Evolutionary conservation across 345 rosid genomes (phyloP), one percentile per base, ranked within the genome.

Genomic region (Lumnitzera littorea): DNA sequence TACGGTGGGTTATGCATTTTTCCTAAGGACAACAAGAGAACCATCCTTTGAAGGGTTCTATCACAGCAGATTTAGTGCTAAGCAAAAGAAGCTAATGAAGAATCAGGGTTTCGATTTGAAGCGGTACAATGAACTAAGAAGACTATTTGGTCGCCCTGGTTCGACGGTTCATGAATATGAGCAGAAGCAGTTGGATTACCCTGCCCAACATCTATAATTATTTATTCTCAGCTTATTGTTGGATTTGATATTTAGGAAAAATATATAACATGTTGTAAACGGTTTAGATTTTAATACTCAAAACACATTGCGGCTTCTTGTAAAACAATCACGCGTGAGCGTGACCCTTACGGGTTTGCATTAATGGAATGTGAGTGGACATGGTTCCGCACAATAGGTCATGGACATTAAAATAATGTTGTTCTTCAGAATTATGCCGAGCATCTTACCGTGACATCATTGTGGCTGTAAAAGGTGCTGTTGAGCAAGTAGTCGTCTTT

Each of bases 21-120:
- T 91, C 83, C 96, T 95, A 29, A 72, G 70, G 74, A 95, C 99
- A 2, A 67, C 88, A 1, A 83, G 68, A 64, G 99, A 91, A 60
- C 99, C 99, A 16, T 83, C 96, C 13, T 86, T 88, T 48, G 90
- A 85, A 82, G 92, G 97, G 12, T 88, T 95, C 58, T 88, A 84
- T 65, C 82, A 81, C 25, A 82, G 88, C 76, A 78, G 99, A 70
- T 76, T 91, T 50, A 56, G 29, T 2, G 73, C 85, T 27, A 91
- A 82, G 73, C 97, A 78, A 79, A 77, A 75, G 65, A 73, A 73
- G 62, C 81, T 91, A 17, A 74, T 83, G 77, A 62, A 67, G 53
- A 50, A 61, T n/a, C 72, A 67, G 1, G 74, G 77, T 46, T 91
- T 91, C 51, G 78, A 95, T 53, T 24, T 76, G 15, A 60, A 56